Percentiles rank a stretch among this genome's conserved stretches.
Evolutionary conservation across 2,329 filamentous ascomycete species (phyloP).

Genomic region (Biscogniauxia marginata): DNA sequence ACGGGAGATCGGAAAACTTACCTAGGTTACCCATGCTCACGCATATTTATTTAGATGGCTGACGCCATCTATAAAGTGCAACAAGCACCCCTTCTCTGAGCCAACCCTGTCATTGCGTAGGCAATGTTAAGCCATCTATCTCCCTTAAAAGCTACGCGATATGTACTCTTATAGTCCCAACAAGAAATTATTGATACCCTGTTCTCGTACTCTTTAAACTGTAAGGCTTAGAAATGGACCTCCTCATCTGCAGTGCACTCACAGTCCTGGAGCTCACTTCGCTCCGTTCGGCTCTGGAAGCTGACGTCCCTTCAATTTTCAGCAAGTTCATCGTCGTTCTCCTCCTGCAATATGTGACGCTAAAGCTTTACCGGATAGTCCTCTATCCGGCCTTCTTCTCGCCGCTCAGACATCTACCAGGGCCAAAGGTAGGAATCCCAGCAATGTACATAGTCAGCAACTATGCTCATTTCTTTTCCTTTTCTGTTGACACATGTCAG

Average conservation of each 20-base stretch:
- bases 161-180: no score
- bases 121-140: no score
- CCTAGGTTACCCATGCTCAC: no score
- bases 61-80: no score
- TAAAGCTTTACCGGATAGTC: conserved; percentile 36
- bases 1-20: no score
- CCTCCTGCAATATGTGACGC: conserved; percentile 18
- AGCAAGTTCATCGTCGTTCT: conserved; percentile 6
- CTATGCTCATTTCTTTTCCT: conserved; percentile 9
- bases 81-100: no score
- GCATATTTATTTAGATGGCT: no score
- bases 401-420: conserved; percentile 43
- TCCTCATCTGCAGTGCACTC: conserved; percentile 11
- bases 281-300: conserved; percentile 1
- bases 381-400: conserved; percentile 45
- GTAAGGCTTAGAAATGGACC: conserved; percentile 19
- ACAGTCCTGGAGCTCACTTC: conserved; percentile 12
- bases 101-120: no score
- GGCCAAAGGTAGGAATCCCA: conserved; percentile 38
- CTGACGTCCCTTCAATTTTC: neutral
- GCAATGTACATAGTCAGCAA: no score
- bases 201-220: no score
- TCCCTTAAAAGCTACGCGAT: no score
- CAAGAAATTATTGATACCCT: no score
- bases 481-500: conserved; percentile 27